Evolutionary conservation across 2,329 filamentous ascomycete species (phyloP), one percentile per base, ranked within the genome.

Genomic region (Knoxdaviesia proteae): DNA sequence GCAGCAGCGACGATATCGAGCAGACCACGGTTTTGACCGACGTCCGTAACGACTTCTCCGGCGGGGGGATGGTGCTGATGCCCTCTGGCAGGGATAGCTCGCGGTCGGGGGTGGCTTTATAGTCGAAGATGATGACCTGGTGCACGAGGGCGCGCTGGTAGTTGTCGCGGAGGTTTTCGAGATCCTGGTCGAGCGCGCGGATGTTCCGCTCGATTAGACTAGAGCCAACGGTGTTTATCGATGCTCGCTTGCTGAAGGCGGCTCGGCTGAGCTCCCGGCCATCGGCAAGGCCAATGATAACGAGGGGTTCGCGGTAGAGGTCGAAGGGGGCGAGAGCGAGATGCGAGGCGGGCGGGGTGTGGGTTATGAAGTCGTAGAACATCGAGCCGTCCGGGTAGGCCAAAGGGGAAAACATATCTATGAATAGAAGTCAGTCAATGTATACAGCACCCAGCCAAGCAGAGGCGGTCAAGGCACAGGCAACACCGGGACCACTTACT

Each of bases 381-480:
- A 96, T 80, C 53, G 78, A 77, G 47, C 88, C 88, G 50, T 77
- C 73, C 7, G 84, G 86, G 58, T 90, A 94, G 9, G 81, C 83
- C 53, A 90, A 65, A 36, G 88, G 88, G 45, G 84, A 93, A 61
- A 96, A 94, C 77, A 90, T 87, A 60, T 84, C 86, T 94, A 57
- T 47, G 43, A 30, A 29, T 32, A 32, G 20, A 32, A 31, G n/a
- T 8, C 7, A 9, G 32, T 39, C 30, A 33, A 11, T 31, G 32
- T n/a, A 11, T 32, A 9, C n/a, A 32, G 32, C 33, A 36, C 9
- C 7, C 35, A 31, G 7, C 20, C 31, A 32, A 33, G 10, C 7
- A 6, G n/a, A 9, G 42, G n/a, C 6, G 33, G 10, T 33, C 11
- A 32, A 30, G 36, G 44, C 29, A 31, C 37, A 32, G 20, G 10